Evolutionary conservation across 139 green algal genomes (phyloP).

Genomic region (Astrephomene gubernaculifera): DNA sequence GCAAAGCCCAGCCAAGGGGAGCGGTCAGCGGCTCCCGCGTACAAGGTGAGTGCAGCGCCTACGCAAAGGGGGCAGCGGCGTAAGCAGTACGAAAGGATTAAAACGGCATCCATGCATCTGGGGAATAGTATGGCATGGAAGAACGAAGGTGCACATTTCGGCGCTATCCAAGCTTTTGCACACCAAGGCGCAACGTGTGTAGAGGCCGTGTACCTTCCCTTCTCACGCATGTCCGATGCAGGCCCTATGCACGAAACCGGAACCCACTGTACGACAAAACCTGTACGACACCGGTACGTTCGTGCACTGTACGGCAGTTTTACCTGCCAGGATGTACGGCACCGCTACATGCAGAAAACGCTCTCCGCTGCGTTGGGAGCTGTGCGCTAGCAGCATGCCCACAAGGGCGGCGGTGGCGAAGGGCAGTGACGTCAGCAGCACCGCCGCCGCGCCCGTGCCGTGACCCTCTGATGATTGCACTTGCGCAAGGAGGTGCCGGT

Average conservation of each 20-base stretch:
- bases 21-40: not conserved
- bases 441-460: constrained; percentile 4
- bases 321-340: constrained; percentile 37
- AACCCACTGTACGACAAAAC: too few relatives aligned
- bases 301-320: too few relatives aligned
- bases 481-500: too few relatives aligned
- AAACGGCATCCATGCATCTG: too few relatives aligned
- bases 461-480: too few relatives aligned
- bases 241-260: too few relatives aligned
- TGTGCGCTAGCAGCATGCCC: constrained; percentile 24
- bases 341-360: constrained; percentile 24
- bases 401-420: constrained; percentile 8
- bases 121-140: too few relatives aligned
- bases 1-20: constrained; percentile 34
- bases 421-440: constrained; percentile 36
- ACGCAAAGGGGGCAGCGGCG: not conserved
- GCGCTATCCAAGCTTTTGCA: not conserved
- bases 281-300: too few relatives aligned
- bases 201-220: not conserved
- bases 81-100: not conserved
- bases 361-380: constrained; percentile 23
- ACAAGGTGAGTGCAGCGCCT: not conserved
- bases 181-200: not conserved
- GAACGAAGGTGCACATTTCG: not conserved
- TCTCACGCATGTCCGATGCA: too few relatives aligned